A percentile compares a stretch with the other conserved stretches of the same genome.
These are phyloP conservation scores for Butyriboletus appendiculatus DNA, from an alignment of 1,284 basidiomycete genomes.

Conservation along the genomic window DNA sequence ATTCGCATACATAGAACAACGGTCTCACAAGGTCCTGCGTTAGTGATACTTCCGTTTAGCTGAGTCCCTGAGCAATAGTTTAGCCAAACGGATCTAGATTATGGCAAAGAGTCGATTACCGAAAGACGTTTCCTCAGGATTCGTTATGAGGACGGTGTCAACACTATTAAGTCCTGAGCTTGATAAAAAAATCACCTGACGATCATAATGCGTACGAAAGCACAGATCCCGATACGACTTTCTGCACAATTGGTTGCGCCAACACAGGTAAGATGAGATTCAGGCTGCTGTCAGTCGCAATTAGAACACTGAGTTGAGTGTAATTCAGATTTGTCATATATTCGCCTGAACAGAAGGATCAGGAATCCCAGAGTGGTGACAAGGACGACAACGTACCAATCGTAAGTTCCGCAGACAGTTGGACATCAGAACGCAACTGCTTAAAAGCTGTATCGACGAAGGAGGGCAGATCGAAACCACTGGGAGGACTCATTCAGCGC, in stretches of 20 bases:
- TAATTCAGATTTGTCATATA: slow-evolving; percentile 67
- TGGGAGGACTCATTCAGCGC: slow-evolving; percentile 33
- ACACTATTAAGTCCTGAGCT: slow-evolving; percentile 40
- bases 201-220: slow-evolving; percentile 47
- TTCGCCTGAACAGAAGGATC: slow-evolving; percentile 44
- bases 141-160: slow-evolving; percentile 57
- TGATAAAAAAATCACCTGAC: not conserved
- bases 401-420: slow-evolving; percentile 53
- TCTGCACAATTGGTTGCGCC: slow-evolving; percentile 80
- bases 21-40: slow-evolving; percentile 71
- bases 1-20: not conserved
- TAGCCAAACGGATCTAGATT: slow-evolving; percentile 1
- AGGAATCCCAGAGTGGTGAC: not conserved
- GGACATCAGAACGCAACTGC: slow-evolving; percentile 62
- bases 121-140: slow-evolving; percentile 61
- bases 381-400: slow-evolving; percentile 47
- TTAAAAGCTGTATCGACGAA: slow-evolving; percentile 72
- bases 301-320: slow-evolving; percentile 58
- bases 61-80: slow-evolving; percentile 43
- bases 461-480: slow-evolving; percentile 66
- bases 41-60: slow-evolving; percentile 58
- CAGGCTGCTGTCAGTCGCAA: slow-evolving; percentile 61
- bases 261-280: slow-evolving; percentile 70
- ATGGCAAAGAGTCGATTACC: slow-evolving; percentile 33
- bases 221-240: slow-evolving; percentile 61